A percentile compares a stretch with the other conserved stretches of the same genome.
These are phyloP conservation scores for Xylaria sp. DNA, from an alignment of 2,329 filamentous ascomycete genomes.

Conservation along the genomic window DNA sequence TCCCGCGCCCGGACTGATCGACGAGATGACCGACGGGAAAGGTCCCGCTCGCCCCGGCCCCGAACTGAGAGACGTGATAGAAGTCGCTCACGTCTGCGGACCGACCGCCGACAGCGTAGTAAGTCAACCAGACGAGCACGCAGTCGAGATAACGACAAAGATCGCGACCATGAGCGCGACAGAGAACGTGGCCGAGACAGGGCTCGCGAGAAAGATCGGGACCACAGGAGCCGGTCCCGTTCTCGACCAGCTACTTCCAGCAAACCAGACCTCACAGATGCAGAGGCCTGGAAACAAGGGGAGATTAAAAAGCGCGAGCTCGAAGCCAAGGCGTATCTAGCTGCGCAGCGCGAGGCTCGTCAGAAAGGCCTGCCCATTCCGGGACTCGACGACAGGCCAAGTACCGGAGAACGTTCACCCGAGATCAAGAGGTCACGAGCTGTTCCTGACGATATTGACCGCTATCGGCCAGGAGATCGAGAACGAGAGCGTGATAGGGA, in stretches of 20 bases:
- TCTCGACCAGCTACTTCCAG: slow-evolving; percentile 48
- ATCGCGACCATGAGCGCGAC: no score
- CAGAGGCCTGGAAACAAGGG: slow-evolving; percentile 61
- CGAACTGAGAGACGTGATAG: slow-evolving; percentile 35
- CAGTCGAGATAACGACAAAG: slow-evolving; percentile 24
- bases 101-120: slow-evolving; percentile 29
- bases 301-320: slow-evolving; percentile 65
- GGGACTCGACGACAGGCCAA: slow-evolving; percentile 58
- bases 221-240: slow-evolving; percentile 45
- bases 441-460: slow-evolving; percentile 49
- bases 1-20: slow-evolving; percentile 28
- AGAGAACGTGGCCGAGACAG: slow-evolving; percentile 24
- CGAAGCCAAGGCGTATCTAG: slow-evolving; percentile 66
- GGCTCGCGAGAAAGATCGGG: slow-evolving; percentile 30
- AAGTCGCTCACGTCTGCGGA: slow-evolving; percentile 30
- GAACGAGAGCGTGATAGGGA: slow-evolving; percentile 31
- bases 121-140: slow-evolving; percentile 26
- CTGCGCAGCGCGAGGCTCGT: slow-evolving; percentile 62
- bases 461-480: slow-evolving; percentile 51
- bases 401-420: slow-evolving; percentile 47
- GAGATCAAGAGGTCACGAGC: slow-evolving; percentile 44
- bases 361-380: slow-evolving; percentile 61
- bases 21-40: slow-evolving; percentile 31
- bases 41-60: slow-evolving; percentile 37
- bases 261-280: slow-evolving; percentile 45